These are phyloP conservation scores for Silene noctiflora DNA, from an alignment of 179 eudicot species.

Conservation along the genomic window DNA sequence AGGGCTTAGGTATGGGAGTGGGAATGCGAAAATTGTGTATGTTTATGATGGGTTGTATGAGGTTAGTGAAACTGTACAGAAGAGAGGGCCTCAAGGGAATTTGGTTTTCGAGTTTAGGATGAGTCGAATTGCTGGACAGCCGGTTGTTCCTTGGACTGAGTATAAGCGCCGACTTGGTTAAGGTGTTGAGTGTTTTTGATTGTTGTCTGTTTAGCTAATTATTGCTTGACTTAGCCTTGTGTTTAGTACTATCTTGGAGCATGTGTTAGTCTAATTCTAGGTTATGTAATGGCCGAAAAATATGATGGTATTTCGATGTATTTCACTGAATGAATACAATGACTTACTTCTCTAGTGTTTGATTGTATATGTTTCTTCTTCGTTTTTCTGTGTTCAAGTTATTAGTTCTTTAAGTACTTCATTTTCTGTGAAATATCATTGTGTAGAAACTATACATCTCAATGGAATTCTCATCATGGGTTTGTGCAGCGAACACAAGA, in stretches of 20 bases:
- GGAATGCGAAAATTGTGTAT: conserved; percentile 19
- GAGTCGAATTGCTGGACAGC: conserved; percentile 27
- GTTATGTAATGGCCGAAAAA: conserved; percentile 10
- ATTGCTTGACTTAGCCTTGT: too few species aligned
- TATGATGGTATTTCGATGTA: background rate
- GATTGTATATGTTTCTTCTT: background rate
- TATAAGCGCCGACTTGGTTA: conserved; percentile 1
- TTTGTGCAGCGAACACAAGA: too few species aligned
- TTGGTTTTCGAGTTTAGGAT: conserved; percentile 36
- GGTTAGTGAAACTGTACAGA: conserved; percentile 22
- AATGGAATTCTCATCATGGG: background rate
- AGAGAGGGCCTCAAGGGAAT: conserved; percentile 33
- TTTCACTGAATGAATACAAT: conserved; percentile 13
- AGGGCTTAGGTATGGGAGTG: conserved; percentile 20
- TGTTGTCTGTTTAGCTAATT: too few species aligned
- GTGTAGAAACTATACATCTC: background rate
- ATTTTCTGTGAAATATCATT: background rate
- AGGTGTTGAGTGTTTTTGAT: too few species aligned
- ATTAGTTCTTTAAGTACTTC: background rate
- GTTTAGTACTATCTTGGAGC: too few species aligned
- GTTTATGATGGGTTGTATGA: conserved; percentile 45
- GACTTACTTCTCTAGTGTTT: background rate
- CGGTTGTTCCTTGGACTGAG: conserved; percentile 21
- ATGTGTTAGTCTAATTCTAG: background rate
- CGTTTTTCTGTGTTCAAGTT: background rate